Conservation (phyloP, 2,329 filamentous ascomycete species). For the Aureobasidium sp. region DNA sequence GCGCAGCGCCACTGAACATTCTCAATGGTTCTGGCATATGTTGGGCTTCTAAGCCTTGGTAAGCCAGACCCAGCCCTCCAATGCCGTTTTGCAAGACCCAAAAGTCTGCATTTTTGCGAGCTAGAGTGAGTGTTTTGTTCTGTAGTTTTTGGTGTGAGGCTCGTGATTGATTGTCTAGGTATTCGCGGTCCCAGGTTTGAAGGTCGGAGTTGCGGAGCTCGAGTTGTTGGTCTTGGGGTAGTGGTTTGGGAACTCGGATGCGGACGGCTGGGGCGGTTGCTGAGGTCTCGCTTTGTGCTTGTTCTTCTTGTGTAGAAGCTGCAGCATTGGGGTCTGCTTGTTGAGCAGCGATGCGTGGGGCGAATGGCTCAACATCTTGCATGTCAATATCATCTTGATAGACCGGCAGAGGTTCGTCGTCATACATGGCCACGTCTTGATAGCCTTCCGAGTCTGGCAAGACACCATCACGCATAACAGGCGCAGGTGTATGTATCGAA, state of each 20-base stretch:
- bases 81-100: conserved; percentile 52
- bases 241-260: conserved; percentile 28
- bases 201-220: conserved; percentile 50
- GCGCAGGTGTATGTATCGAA: not conserved
- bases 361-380: not conserved
- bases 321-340: not conserved
- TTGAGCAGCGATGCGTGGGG: not conserved
- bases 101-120: conserved; percentile 55
- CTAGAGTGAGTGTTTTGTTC: conserved; percentile 34
- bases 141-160: conserved; percentile 1
- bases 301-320: conserved; percentile 12
- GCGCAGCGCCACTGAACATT: conserved; percentile 48
- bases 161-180: not conserved
- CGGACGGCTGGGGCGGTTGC: conserved; percentile 34
- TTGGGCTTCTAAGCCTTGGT: conserved; percentile 28
- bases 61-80: conserved; percentile 42
- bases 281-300: conserved; percentile 25
- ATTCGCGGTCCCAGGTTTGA: conserved; percentile 41
- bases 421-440: conserved; percentile 5
- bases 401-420: not conserved
- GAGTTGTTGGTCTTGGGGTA: conserved; percentile 41
- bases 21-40: conserved; percentile 43
- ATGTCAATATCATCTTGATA: not conserved
- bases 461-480: not conserved
- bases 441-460: conserved; percentile 1